Evolutionary conservation across 768 basidiomycete species (phyloP).

Genomic region (Rhizopogon vulgaris): DNA sequence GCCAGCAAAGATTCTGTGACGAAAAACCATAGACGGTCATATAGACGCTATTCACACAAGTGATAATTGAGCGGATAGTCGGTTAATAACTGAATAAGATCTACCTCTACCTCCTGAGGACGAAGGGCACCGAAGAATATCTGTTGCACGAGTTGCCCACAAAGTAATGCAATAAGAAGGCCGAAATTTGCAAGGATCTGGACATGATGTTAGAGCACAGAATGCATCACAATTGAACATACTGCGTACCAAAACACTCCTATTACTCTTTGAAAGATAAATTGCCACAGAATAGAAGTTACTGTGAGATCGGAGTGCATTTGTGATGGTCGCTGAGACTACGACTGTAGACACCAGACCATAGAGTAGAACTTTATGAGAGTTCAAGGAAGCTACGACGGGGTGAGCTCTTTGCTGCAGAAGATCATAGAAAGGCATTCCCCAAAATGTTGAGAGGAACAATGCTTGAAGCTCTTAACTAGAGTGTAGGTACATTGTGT

Average conservation of each 20-base stretch:
- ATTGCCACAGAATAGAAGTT: slow-evolving; percentile 96
- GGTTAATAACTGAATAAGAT: slow-evolving; percentile 9
- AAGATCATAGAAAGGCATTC: slow-evolving; percentile 46
- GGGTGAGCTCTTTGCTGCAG: slow-evolving; percentile 48
- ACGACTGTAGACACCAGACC: slow-evolving; percentile 58
- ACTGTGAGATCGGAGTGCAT: slow-evolving; percentile 75
- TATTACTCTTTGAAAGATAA: slow-evolving; percentile 86
- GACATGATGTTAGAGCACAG: neutral
- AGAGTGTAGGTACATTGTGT: neutral
- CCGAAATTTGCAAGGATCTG: slow-evolving; percentile 91
- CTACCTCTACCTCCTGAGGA: slow-evolving; percentile 86
- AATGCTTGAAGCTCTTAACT: neutral
- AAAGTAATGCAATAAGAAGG: slow-evolving; percentile 67
- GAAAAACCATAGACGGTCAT: slow-evolving; percentile 96
- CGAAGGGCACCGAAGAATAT: slow-evolving; percentile 90
- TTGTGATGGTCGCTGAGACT: slow-evolving; percentile 66
- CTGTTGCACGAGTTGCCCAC: slow-evolving; percentile 72
- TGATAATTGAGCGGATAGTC: neutral
- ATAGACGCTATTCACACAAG: slow-evolving; percentile 60
- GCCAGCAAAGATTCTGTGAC: slow-evolving; percentile 94
- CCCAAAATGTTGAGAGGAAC: neutral
- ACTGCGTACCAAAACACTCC: slow-evolving; percentile 77
- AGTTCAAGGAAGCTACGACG: slow-evolving; percentile 42
- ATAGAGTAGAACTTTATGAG: slow-evolving; percentile 69
- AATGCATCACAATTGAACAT: neutral